Conservation (phyloP, 2,329 filamentous ascomycete genomes). For the Cryphonectria japonica region DNA sequence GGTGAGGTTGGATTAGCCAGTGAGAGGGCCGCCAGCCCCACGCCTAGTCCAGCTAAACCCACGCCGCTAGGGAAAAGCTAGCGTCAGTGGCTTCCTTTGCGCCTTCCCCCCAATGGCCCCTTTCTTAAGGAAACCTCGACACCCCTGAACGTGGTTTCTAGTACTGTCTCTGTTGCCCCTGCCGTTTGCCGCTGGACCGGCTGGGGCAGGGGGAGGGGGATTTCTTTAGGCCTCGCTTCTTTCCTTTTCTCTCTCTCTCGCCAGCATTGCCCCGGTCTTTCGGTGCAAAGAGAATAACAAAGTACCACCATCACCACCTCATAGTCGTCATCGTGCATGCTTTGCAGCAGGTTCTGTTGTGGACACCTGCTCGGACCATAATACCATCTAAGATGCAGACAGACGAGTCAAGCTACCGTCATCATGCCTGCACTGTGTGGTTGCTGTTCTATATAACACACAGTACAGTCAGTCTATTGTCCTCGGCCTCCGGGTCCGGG, state of each 20-base stretch:
- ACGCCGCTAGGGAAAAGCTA: neutral
- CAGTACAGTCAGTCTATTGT: neutral
- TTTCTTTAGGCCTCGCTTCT: neutral
- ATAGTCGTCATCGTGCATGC: conserved; percentile 24
- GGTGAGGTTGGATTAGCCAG: conserved; percentile 22
- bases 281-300: neutral
- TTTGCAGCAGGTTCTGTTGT: neutral
- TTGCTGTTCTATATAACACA: neutral
- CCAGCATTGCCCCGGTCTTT: neutral
- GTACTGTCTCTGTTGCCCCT: no score
- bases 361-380: neutral
- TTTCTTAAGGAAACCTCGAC: no score
- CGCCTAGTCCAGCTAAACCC: conserved; percentile 14
- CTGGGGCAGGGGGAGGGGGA: neutral
- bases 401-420: neutral
- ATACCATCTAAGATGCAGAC: no score
- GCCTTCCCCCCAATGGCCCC: no score
- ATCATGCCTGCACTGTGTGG: neutral
- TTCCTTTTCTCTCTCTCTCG: neutral
- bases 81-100: neutral
- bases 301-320: conserved; percentile 16
- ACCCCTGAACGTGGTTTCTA: neutral
- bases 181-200: neutral
- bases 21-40: conserved; percentile 16
- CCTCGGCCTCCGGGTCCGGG: neutral